phyloP scores from a whole-genome alignment of 2,329 filamentous ascomycete genomes.

The Periconia digitata region DNA sequence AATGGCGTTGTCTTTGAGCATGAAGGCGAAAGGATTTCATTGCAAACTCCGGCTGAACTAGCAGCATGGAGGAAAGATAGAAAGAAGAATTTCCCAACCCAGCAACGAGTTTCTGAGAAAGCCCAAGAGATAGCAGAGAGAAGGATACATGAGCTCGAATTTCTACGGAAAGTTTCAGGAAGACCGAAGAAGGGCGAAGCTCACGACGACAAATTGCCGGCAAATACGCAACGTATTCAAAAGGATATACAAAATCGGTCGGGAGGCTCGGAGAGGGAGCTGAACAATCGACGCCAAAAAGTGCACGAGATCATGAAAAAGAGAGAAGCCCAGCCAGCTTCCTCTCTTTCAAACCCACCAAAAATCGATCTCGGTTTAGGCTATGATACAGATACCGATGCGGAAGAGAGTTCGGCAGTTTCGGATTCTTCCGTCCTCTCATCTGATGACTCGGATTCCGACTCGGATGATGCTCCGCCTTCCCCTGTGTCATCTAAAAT shows the following conservation, averaged over 20 bases:
- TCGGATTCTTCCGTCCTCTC: not conserved
- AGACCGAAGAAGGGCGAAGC: conserved; percentile 18
- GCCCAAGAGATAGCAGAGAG: conserved; percentile 48
- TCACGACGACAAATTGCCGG: not conserved
- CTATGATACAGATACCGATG: not conserved
- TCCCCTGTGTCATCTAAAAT: conserved; percentile 43
- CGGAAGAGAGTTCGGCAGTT: conserved; percentile 14
- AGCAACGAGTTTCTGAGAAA: conserved; percentile 66
- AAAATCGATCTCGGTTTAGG: conserved; percentile 14
- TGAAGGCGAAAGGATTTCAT: conserved; percentile 55
- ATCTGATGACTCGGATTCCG: conserved; percentile 23
- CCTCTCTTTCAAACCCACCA: conserved; percentile 28
- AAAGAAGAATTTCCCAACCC: conserved; percentile 77
- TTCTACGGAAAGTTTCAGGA: conserved; percentile 32
- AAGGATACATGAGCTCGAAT: conserved; percentile 43
- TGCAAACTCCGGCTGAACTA: conserved; percentile 66
- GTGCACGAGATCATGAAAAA: conserved; percentile 36
- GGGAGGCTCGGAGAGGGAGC: conserved; percentile 18
- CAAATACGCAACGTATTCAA: conserved; percentile 3
- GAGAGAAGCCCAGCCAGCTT: conserved; percentile 15
- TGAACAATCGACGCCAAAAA: conserved; percentile 38
- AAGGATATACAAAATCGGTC: conserved; percentile 5
- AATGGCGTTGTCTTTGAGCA: conserved; percentile 59
- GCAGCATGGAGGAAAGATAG: conserved; percentile 80
- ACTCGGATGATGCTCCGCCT: conserved; percentile 38